These are phyloP conservation scores for Pisolithus marmoratus DNA, from an alignment of 768 basidiomycete species.

Conservation along the genomic window DNA sequence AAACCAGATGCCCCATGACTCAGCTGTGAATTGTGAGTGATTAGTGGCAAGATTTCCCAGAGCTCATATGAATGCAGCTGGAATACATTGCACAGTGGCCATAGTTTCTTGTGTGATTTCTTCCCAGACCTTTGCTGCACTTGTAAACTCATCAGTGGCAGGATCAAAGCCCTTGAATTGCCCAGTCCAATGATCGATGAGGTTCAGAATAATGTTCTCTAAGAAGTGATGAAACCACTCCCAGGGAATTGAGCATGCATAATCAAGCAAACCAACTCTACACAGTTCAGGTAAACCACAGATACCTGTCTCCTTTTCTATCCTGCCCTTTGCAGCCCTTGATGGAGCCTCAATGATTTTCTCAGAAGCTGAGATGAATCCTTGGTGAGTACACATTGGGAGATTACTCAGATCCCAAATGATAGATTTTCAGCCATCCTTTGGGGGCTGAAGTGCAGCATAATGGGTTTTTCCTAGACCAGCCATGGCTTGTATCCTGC, in stretches of 20 bases:
- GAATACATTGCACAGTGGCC: constrained; percentile 15
- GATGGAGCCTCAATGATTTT: constrained; percentile 21
- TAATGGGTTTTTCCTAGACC: constrained; percentile 26
- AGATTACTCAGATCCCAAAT: too few species aligned
- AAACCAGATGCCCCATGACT: constrained; percentile 19
- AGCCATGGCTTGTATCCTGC: constrained; percentile 27
- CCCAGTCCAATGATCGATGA: constrained; percentile 38
- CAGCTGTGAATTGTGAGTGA: constrained; percentile 5
- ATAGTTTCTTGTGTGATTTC: constrained; percentile 31
- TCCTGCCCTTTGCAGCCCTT: constrained; percentile 12
- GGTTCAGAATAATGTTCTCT: constrained; percentile 38
- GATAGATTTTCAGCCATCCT: constrained; percentile 10
- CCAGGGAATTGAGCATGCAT: constrained; percentile 37
- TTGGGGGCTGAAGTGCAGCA: constrained; percentile 27
- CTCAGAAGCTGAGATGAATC: constrained; percentile 20
- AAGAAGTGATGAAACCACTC: constrained; percentile 48
- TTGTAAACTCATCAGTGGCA: constrained; percentile 22
- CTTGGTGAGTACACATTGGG: constrained; percentile 11
- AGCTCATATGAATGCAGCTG: constrained; percentile 25
- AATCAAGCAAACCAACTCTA: constrained; percentile 26
- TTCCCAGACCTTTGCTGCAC: constrained; percentile 33
- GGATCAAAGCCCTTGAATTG: constrained; percentile 35
- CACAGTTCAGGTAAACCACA: constrained; percentile 29
- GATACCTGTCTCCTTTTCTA: constrained; percentile 28
- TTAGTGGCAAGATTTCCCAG: constrained; percentile 29